These are phyloP conservation scores for Cyclotella choctawhatcheeana DNA, from an alignment of 108 stramenopile species.

Conservation along the genomic window DNA sequence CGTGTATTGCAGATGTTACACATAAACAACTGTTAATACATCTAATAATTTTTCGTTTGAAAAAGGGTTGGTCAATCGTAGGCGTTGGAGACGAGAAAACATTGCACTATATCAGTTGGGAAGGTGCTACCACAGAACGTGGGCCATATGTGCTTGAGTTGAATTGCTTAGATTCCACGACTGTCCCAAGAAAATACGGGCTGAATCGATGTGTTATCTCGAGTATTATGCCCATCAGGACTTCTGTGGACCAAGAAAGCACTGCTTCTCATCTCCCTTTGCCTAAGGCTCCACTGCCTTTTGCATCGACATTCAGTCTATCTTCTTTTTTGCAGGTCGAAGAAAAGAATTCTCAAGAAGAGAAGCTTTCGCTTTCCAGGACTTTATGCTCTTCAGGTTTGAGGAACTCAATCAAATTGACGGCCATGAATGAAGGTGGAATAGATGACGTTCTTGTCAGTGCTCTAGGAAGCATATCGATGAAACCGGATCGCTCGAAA, in stretches of 20 bases:
- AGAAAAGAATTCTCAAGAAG: slow-evolving; percentile 20
- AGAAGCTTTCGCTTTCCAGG: background rate
- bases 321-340: slow-evolving; percentile 16
- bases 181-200: background rate
- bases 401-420: slow-evolving; percentile 36
- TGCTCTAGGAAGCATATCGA: slow-evolving; percentile 66
- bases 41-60: background rate
- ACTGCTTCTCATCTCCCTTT: background rate
- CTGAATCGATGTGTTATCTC: slow-evolving; percentile 11
- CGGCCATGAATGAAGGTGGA: slow-evolving; percentile 39
- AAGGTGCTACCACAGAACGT: slow-evolving; percentile 68
- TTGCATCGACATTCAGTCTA: slow-evolving; percentile 7
- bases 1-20: background rate
- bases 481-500: slow-evolving; percentile 20
- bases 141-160: slow-evolving; percentile 61
- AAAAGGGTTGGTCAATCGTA: slow-evolving; percentile 76
- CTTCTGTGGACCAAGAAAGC: background rate
- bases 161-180: background rate
- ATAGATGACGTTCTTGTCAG: slow-evolving; percentile 55
- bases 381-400: slow-evolving; percentile 23
- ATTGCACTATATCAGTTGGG: slow-evolving; percentile 78
- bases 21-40: background rate
- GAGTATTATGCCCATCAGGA: slow-evolving; percentile 33
- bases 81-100: slow-evolving; percentile 24
- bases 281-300: background rate